Conservation (phyloP, 2,329 filamentous ascomycete species). For the Chaetomiaceae sp. region DNA sequence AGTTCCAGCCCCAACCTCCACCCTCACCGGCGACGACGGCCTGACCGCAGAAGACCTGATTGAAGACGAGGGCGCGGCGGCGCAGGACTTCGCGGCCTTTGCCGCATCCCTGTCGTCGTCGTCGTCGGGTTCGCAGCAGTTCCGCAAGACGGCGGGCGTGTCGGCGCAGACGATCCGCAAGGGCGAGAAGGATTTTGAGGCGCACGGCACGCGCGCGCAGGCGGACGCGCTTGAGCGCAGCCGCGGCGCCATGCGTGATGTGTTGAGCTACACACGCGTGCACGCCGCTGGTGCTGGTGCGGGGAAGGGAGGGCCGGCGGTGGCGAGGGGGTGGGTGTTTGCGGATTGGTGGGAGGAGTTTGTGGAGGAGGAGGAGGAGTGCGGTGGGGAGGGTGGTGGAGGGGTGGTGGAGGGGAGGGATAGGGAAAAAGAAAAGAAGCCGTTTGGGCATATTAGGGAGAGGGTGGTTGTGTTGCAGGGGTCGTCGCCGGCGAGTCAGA, state of each 20-base stretch:
- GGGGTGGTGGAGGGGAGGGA: conserved; percentile 10
- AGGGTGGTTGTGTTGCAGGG: conserved; percentile 63
- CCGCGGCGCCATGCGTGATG: conserved; percentile 81
- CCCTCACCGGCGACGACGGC: conserved; percentile 27
- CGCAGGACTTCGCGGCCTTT: conserved; percentile 79
- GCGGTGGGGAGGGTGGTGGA: conserved; percentile 11
- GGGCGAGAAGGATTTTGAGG: conserved; percentile 96
- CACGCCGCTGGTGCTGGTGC: too few relatives aligned
- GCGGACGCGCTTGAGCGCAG: conserved; percentile 71
- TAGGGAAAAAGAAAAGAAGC: conserved; percentile 17
- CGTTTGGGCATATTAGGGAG: conserved; percentile 33
- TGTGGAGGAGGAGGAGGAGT: conserved; percentile 24
- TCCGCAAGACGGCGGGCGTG: conserved; percentile 41
- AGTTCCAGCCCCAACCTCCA: conserved; percentile 10
- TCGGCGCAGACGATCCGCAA: conserved; percentile 69
- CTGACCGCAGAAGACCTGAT: conserved; percentile 51
- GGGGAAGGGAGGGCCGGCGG: conserved; percentile 34
- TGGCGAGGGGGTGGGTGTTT: conserved; percentile 67
- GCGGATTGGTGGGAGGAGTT: conserved; percentile 48
- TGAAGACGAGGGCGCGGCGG: conserved; percentile 56
- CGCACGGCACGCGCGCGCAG: conserved; percentile 80
- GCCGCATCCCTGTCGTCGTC: conserved; percentile 28
- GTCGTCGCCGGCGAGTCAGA: conserved; percentile 55
- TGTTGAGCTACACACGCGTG: conserved; percentile 68
- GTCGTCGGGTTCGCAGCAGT: conserved; percentile 27